phyloP scores from a whole-genome alignment of 352 stramenopile genomes.

The Phytophthora agathidicida region DNA sequence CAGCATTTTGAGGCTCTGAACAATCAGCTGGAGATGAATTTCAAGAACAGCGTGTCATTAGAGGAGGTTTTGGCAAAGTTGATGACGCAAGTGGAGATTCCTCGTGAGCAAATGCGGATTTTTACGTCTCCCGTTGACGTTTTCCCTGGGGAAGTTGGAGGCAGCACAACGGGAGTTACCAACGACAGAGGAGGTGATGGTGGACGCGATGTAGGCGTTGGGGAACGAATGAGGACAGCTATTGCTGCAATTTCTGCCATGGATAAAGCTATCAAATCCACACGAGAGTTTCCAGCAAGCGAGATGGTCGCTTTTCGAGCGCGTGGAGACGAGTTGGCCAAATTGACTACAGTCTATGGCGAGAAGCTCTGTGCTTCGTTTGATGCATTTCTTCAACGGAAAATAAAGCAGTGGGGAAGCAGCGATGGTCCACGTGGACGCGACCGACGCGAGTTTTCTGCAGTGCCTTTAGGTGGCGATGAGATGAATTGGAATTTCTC shows the following conservation, averaged over 20 bases:
- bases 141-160: constrained; percentile 49
- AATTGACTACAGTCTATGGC: constrained; percentile 45
- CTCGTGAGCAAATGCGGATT: constrained; percentile 56
- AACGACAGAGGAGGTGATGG: constrained; percentile 4
- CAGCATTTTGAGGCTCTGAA: constrained; percentile 81
- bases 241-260: constrained; percentile 54
- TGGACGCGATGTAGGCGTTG: constrained; percentile 26
- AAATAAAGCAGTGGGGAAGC: constrained; percentile 36
- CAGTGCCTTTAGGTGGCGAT: constrained; percentile 19
- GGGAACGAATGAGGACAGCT: constrained; percentile 36
- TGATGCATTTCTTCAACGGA: constrained; percentile 60
- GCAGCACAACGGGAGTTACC: constrained; percentile 6
- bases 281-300: constrained; percentile 56
- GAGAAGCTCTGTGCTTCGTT: constrained; percentile 66
- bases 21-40: constrained; percentile 81
- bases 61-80: constrained; percentile 58
- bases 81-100: constrained; percentile 59
- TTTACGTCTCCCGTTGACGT: constrained; percentile 55
- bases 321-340: constrained; percentile 59
- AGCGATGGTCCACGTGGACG: constrained; percentile 21
- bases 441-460: constrained; percentile 40
- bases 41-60: constrained; percentile 78
- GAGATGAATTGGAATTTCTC: constrained; percentile 76
- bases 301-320: constrained; percentile 69
- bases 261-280: constrained; percentile 65